phyloP scores from a whole-genome alignment of 345 rosid species.

The Streptanthus diversifolius region DNA sequence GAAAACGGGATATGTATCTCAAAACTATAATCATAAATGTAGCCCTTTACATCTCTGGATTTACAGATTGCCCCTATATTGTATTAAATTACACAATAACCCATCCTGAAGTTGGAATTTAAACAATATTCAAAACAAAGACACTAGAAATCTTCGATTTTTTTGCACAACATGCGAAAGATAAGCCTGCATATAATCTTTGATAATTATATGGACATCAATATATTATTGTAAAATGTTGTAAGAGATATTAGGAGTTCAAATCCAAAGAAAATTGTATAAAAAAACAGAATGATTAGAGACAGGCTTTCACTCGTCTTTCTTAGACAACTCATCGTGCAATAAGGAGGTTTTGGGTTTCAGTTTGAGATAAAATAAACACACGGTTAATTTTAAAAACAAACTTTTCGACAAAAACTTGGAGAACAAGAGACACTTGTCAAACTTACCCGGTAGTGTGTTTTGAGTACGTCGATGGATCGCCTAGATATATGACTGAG shows the following conservation, averaged over 20 bases:
- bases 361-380: background rate
- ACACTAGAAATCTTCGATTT: too few relatives aligned
- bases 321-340: slow-evolving; percentile 59
- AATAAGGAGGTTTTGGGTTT: background rate
- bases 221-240: background rate
- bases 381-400: background rate
- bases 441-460: slow-evolving; percentile 63
- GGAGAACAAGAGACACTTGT: background rate
- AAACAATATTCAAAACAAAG: too few relatives aligned
- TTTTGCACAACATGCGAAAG: too few relatives aligned
- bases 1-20: background rate
- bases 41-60: background rate
- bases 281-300: background rate
- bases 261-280: background rate
- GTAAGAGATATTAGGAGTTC: background rate
- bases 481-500: slow-evolving; percentile 80
- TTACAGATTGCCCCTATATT: background rate
- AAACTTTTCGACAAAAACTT: background rate
- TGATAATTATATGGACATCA: background rate
- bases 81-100: background rate
- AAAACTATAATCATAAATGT: background rate
- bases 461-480: slow-evolving; percentile 78
- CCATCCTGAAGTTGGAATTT: background rate
- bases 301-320: slow-evolving; percentile 71
- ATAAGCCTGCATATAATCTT: background rate